These are phyloP conservation scores for Chlamydomonas sp. DNA, from an alignment of 139 green algal species.

Conservation along the genomic window DNA sequence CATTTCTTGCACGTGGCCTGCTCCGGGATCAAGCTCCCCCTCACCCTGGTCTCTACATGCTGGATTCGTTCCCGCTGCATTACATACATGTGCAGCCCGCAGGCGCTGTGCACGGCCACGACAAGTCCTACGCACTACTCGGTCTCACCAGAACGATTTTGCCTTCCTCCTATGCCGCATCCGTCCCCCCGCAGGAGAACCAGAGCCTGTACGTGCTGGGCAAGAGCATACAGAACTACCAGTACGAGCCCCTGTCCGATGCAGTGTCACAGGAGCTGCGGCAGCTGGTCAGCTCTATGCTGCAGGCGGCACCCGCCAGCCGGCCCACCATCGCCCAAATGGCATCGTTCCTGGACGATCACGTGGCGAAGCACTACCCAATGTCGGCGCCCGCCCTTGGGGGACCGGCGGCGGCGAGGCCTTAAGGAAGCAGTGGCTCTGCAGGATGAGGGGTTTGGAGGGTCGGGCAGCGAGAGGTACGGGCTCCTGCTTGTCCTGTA, in stretches of 20 bases:
- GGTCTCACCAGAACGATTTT: too few species aligned
- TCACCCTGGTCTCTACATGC: too few species aligned
- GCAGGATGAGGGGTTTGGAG: neutral
- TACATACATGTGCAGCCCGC: too few species aligned
- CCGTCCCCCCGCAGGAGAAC: conserved; percentile 23
- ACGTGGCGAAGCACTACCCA: neutral
- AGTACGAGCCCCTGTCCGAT: conserved; percentile 48
- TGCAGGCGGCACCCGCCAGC: conserved; percentile 1
- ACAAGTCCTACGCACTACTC: too few species aligned
- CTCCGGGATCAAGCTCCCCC: too few species aligned
- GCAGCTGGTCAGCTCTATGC: conserved; percentile 27
- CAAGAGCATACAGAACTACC: conserved; percentile 53
- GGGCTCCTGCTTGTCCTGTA: too few species aligned
- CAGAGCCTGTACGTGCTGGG: conserved; percentile 58
- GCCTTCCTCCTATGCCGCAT: neutral
- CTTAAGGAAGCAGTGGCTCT: neutral
- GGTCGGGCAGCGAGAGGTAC: too few species aligned
- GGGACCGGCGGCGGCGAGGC: neutral
- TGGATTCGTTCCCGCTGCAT: too few species aligned
- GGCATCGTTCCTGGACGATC: neutral
- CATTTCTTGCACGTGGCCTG: too few species aligned
- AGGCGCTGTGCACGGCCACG: too few species aligned
- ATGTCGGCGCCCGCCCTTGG: neutral
- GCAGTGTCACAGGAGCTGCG: neutral
- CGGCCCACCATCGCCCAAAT: conserved; percentile 23